These are phyloP conservation scores for Globisporangium yorkense DNA, from an alignment of 352 stramenopile genomes.

Conservation along the genomic window DNA sequence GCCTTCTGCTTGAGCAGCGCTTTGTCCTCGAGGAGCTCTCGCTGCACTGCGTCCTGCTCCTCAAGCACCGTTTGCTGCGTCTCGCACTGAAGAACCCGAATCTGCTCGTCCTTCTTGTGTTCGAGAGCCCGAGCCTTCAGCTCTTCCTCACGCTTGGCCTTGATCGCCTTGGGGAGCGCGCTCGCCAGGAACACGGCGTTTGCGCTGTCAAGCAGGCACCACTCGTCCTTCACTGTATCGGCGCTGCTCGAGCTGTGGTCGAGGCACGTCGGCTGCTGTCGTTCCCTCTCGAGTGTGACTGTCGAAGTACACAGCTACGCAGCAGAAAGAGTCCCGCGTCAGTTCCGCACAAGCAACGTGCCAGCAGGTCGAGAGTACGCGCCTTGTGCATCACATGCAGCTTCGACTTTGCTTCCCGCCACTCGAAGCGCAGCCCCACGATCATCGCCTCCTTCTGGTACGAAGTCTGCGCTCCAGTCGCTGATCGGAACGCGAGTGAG, in stretches of 20 bases:
- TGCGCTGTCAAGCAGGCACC: conserved; percentile 29
- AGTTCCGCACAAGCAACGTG: too few relatives aligned
- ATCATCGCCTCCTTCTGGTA: conserved; percentile 39
- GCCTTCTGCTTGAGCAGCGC: conserved; percentile 26
- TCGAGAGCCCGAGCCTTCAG: conserved; percentile 26
- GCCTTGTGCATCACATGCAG: conserved; percentile 62
- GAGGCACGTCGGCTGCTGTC: not conserved
- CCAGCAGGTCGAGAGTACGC: not conserved
- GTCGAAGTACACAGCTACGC: too few relatives aligned
- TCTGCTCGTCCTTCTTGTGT: conserved; percentile 25
- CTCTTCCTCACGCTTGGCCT: conserved; percentile 27
- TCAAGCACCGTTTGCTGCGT: conserved; percentile 30
- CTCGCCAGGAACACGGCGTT: conserved; percentile 51
- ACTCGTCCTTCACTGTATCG: conserved; percentile 9
- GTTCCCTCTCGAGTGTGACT: not conserved
- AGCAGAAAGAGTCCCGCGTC: too few relatives aligned
- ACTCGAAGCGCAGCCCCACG: conserved; percentile 58
- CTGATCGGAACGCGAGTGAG: not conserved
- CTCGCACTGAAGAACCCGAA: conserved; percentile 38
- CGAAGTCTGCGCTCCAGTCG: too few relatives aligned
- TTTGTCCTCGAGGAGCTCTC: conserved; percentile 33
- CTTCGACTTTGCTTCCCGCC: conserved; percentile 56
- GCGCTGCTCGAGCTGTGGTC: too few relatives aligned
- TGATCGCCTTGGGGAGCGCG: conserved; percentile 31
- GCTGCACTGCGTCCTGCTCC: conserved; percentile 21